A percentile compares a stretch with the other conserved stretches of the same genome.
Conservation (phyloP, 106 monocot genomes). For the Chionographis japonica region DNA sequence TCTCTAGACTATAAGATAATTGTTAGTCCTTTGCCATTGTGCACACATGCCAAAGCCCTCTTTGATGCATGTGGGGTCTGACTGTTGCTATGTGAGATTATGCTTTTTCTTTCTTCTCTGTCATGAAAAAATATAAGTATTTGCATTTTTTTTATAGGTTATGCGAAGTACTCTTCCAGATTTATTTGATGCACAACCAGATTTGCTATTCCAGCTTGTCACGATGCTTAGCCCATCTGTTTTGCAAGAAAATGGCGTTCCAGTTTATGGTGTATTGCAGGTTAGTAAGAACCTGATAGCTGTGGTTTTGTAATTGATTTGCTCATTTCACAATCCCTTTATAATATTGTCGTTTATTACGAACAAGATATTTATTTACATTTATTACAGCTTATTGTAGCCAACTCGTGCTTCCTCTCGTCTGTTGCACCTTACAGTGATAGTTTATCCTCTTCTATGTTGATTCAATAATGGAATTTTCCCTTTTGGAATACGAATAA, state of each 20-base stretch:
- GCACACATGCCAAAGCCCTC: too few relatives aligned
- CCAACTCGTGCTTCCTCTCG: too few relatives aligned
- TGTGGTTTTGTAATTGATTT: too few relatives aligned
- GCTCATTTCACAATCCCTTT: too few relatives aligned
- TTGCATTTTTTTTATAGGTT: conserved; percentile 33
- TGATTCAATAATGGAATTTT: too few relatives aligned
- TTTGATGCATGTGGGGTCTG: neutral
- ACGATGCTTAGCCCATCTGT: conserved; percentile 85
- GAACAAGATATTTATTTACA: too few relatives aligned
- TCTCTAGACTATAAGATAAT: too few relatives aligned
- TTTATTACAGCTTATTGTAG: too few relatives aligned
- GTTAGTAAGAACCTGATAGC: conserved; percentile 17
- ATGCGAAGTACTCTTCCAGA: conserved; percentile 78
- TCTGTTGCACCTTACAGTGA: too few relatives aligned
- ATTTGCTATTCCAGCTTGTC: conserved; percentile 83
- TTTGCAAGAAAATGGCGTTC: conserved; percentile 66
- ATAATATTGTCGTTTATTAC: too few relatives aligned
- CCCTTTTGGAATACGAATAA: neutral
- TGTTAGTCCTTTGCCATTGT: too few relatives aligned
- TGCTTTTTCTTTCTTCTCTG: neutral
- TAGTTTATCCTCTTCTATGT: too few relatives aligned
- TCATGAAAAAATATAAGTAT: neutral
- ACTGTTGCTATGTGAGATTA: neutral
- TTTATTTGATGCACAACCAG: conserved; percentile 83
- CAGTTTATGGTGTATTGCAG: conserved; percentile 77